Evolutionary conservation across 1,284 basidiomycete genomes (phyloP), one percentile per base, ranked within the genome.

Genomic region (Boletellus deceptivus): DNA sequence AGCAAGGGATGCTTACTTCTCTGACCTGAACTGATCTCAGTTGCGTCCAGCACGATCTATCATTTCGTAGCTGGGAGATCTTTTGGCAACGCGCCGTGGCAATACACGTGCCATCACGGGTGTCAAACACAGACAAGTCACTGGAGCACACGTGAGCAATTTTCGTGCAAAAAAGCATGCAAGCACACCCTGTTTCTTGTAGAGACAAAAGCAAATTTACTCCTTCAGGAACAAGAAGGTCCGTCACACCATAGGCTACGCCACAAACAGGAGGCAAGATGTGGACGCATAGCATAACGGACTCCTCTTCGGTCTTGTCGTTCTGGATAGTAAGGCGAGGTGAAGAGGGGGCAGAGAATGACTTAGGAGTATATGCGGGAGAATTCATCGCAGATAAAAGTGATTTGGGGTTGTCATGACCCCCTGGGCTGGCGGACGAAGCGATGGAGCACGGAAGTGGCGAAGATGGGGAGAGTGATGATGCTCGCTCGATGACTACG

Each of bases 191-290:
- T 22, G 65, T 67, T 46, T 70, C 64, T 24, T 83, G 81, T 27
- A 89, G 63, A 27, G 75, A 75, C 3, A 78, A 66, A 40, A 86
- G 54, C 43, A 77, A 65, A 11, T 69, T 58, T 16, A 70, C 67
- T 29, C 71, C 67, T n/a, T 75, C 67, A 17, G 83, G 64, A 16
- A 74, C 46, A 22, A 73, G 63, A 37, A 86, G 59, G 31, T 74
- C 72, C 31, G 75, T 70, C 3, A 84, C 70, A 13, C 73, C 61
- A 48, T 73, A 67, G 4, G 68, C 65, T 22, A 49, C 40, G 6
- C 77, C 75, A 36, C 70, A 65, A 10, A 60, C 65, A 6, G 75
- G 71, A 2, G 83, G 80, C 31, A 85, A 64, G 36, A 82, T 67
- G 52, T 84, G 85, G 48, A 70, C 79, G 18, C 68, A 67, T 7